Base-by-base conservation (phyloP, 1,284 basidiomycete species). In the Cutaneotrichosporon dermatis region DNA sequence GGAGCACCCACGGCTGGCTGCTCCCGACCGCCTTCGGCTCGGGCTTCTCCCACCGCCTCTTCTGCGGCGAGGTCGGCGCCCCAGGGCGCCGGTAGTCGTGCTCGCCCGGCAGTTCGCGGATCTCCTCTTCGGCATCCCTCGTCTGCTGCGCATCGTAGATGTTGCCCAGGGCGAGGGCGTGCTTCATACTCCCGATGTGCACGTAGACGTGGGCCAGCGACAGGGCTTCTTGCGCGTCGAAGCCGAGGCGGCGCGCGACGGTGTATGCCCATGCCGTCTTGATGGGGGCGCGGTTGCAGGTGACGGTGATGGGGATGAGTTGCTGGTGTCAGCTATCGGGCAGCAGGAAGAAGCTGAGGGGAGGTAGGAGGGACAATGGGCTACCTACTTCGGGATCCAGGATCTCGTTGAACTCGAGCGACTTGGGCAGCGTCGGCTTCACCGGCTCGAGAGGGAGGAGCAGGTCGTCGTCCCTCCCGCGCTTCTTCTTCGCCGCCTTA, bases 221-320 rank as follows among this genome's bases (percentile, higher is more conserved):
- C 40, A 98, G 80, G 1, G 95, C 89, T 77, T 98, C 95, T 66
- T 89, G 85, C 54, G 87, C 82, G 55, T 85, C 83, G 73, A 98
- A 98, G 2, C 90, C 90, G 60, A 95, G 81, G 35, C 86, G 81
- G 68, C 94, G 89, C 6, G 90, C 88, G 13, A 97, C 88, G 41
- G 92, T 79, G 57, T 84, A 89, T 0, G 90, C 85, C 94, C 94
- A 98, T 1, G 89, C 90, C 52, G 88, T 92, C 89, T 97, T 90
- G 56, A 97, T 82, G 0, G 95, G 94, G 1, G 94, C 93, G 16
- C 94, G 86, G 76, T 98, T 98, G 54, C 91, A 83, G 8, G 92
- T 82, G 34, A 85, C 82, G 9, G 64, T 64, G 76, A 83, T 68
- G 86, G 88, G 45, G 72, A 79, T 79, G 41, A 93, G 80, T 33